Conservation (phyloP, 768 basidiomycete species). For the Lactifluus hygrophoroides region DNA sequence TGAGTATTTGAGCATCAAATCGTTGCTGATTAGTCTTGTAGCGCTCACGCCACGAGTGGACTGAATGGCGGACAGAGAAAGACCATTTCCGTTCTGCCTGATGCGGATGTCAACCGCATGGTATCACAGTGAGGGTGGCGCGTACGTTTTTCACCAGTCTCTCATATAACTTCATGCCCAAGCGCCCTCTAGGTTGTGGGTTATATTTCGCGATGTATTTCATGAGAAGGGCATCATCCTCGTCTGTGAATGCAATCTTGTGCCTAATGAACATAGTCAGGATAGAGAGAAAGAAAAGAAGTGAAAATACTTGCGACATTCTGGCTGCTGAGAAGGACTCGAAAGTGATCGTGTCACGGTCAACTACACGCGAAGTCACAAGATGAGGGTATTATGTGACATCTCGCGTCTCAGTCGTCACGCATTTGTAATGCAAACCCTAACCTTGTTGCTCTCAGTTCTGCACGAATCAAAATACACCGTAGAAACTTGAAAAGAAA, state of each 20-base stretch:
- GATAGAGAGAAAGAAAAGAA: background rate
- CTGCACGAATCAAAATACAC: too few species aligned
- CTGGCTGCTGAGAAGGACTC: background rate
- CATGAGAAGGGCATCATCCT: constrained; percentile 37
- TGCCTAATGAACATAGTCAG: background rate
- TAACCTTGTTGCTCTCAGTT: background rate
- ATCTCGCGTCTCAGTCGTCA: background rate
- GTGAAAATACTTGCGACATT: background rate
- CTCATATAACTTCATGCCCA: constrained; percentile 39
- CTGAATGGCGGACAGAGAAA: constrained; percentile 45
- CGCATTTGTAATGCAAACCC: background rate
- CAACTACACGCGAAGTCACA: background rate
- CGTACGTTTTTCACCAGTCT: constrained; percentile 40
- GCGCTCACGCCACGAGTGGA: constrained; percentile 58
- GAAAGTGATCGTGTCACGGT: too few species aligned
- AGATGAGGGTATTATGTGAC: background rate
- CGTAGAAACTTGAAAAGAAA: too few species aligned
- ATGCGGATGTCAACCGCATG: background rate
- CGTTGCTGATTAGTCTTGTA: constrained; percentile 38
- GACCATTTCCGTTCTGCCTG: constrained; percentile 38
- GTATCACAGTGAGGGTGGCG: background rate
- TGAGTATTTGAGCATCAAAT: constrained; percentile 38
- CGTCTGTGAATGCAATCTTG: constrained; percentile 25
- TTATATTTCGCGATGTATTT: constrained; percentile 45
- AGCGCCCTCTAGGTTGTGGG: constrained; percentile 34